phyloP scores from a whole-genome alignment of 768 basidiomycete species.

The Suillus variegatus region DNA sequence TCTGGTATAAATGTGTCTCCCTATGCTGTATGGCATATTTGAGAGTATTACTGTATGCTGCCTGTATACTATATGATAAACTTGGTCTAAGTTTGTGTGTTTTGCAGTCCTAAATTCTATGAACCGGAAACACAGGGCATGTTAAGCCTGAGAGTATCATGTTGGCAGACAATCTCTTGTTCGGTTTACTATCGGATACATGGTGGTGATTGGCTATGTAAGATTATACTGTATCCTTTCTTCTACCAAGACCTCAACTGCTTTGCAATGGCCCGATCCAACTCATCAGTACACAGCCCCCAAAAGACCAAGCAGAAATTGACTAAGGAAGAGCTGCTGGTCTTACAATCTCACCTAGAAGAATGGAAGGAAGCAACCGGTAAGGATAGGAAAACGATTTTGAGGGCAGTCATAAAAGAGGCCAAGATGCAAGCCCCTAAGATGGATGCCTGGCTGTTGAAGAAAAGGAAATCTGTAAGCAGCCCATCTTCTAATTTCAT shows the following conservation, averaged over 20 bases:
- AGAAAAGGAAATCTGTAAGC: not conserved
- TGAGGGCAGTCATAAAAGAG: not conserved
- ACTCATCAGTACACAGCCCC: not conserved
- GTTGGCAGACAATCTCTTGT: not conserved
- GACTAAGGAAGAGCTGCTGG: not conserved
- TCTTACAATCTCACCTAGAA: too few species aligned
- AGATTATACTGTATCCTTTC: not conserved
- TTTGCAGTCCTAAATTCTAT: not conserved
- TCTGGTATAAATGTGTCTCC: too few species aligned
- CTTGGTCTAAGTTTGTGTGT: not conserved
- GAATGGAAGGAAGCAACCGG: not conserved
- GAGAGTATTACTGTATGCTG: not conserved
- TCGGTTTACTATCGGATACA: not conserved
- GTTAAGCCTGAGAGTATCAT: not conserved
- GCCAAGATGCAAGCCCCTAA: not conserved
- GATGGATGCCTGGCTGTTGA: not conserved
- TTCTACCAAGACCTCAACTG: not conserved
- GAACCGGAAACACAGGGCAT: not conserved
- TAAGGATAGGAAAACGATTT: not conserved
- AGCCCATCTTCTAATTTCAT: not conserved
- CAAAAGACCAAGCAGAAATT: not conserved
- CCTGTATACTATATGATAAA: not conserved
- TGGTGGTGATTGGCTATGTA: not conserved
- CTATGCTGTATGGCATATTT: not conserved
- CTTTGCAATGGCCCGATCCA: not conserved